Base-by-base conservation (phyloP, 2,329 filamentous ascomycete genomes). In the Endoconidiophora polonica region DNA sequence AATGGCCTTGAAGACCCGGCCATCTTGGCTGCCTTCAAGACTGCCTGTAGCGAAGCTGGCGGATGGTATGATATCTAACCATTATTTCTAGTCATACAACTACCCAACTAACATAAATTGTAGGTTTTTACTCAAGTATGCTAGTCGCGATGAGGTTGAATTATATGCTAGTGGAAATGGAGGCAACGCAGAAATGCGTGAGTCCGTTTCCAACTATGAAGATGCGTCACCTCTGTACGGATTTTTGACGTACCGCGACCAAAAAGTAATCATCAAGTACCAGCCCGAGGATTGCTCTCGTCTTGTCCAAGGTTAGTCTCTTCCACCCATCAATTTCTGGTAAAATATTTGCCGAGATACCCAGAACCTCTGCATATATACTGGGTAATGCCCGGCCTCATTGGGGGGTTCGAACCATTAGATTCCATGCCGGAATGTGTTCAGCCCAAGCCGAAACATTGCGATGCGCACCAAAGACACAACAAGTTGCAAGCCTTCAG, bases 71-170 rank as follows among this genome's bases (percentile, higher is more conserved):
- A 71, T 33, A 33, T n/a, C 2, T 9, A 38, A 23, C 24, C 14
- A n/a, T n/a, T 33, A 39, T 5, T 24, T 36, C 16, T 10, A 20
- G 9, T 12, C 40, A 26, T 23, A 6, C 3, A 10, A 20, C 16
- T 10, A 37, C 10, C n/a, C 48, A 44, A 29, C 48, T 52, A 52
- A 52, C 45, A 38, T 20, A 23, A 23, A 16, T 44, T 23, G 58
- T 61, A 96, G 91, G 91, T 91, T 98, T 60, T 77, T 96, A 55
- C 78, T 98, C 58, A 88, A 90, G 63, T 98, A 98, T 67, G 73
- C 77, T 55, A 82, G 82, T 54, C 81, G 91, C 64, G 91, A 98
- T 69, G 85, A 90, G 58, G 74, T 98, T 54, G 80, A 85, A 56
- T 66, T 98, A 51, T 70, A 91, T 52, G 77, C 73, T 54, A 77